A percentile compares a stretch with the other conserved stretches of the same genome.
Conservation (phyloP, 306 rosid species). For the Heteromeles arbutifolia region DNA sequence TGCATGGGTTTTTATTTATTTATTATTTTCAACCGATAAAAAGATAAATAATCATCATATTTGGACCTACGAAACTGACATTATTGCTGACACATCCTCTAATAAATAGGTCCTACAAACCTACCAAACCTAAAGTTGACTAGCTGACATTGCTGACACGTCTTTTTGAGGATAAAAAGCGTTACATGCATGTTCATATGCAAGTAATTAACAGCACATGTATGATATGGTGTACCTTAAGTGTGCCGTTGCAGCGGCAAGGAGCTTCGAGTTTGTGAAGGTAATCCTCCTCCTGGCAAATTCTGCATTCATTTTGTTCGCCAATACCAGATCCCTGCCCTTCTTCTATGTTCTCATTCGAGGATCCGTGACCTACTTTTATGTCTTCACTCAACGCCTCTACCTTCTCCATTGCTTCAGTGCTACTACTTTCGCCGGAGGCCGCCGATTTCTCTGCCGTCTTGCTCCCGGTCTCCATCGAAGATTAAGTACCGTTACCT, state of each 20-base stretch:
- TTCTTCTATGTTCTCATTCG: background rate
- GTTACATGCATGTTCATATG: background rate
- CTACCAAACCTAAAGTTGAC: background rate
- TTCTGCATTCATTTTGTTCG: conserved; percentile 14
- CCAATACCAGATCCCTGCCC: background rate
- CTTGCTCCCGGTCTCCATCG: background rate
- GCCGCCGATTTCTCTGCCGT: background rate
- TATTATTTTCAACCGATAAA: background rate
- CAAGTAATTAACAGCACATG: background rate
- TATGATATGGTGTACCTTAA: conserved; percentile 12
- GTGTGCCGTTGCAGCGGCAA: conserved; percentile 26
- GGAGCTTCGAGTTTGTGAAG: conserved; percentile 23
- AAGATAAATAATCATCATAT: too few relatives aligned
- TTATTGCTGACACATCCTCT: too few relatives aligned
- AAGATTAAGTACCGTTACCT: background rate
- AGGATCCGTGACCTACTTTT: background rate
- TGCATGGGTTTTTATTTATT: background rate
- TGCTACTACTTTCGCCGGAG: background rate
- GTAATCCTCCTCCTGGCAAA: conserved; percentile 28
- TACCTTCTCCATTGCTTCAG: background rate
- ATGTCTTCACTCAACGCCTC: background rate
- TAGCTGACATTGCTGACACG: background rate
- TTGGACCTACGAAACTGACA: too few relatives aligned
- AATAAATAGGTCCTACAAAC: background rate
- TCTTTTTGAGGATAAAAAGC: background rate